phyloP scores from a whole-genome alignment of 176 grass and related monocot species.

The Rhynchospora breviuscula region DNA sequence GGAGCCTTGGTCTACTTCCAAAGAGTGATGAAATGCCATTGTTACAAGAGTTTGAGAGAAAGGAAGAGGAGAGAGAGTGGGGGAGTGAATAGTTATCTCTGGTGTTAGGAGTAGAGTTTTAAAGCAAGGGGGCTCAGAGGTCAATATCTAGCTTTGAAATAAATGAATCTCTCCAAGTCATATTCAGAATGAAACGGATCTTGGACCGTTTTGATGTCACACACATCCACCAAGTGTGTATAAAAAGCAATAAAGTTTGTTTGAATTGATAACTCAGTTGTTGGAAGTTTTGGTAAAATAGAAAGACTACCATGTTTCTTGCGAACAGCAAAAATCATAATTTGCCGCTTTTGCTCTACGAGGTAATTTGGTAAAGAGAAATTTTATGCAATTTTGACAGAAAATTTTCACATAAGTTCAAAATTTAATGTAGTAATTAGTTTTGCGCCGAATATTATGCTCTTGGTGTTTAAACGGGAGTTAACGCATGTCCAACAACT shows the following conservation, averaged over 20 bases:
- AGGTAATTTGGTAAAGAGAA: background rate
- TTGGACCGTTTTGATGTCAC: conserved; percentile 2
- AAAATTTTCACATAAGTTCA: background rate
- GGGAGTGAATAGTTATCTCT: background rate
- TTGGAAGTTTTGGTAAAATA: background rate
- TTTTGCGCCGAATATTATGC: background rate
- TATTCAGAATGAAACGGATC: conserved; percentile 6
- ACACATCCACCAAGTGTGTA: background rate
- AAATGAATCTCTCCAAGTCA: conserved; percentile 7
- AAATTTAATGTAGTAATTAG: background rate
- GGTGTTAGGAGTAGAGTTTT: background rate
- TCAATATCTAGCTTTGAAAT: conserved; percentile 22
- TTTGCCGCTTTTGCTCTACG: background rate
- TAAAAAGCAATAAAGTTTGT: background rate
- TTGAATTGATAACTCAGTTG: conserved; percentile 6
- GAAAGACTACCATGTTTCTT: background rate
- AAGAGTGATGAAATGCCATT: conserved; percentile 38
- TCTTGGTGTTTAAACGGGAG: background rate
- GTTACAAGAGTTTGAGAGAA: background rate
- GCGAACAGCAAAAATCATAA: background rate
- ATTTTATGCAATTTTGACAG: background rate
- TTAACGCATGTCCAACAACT: no score
- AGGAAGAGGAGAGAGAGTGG: background rate
- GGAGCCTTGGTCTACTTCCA: conserved; percentile 20
- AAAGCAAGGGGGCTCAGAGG: background rate